Conservation (phyloP, 805 yeast species). For the Candida pseudofarinosa region DNA sequence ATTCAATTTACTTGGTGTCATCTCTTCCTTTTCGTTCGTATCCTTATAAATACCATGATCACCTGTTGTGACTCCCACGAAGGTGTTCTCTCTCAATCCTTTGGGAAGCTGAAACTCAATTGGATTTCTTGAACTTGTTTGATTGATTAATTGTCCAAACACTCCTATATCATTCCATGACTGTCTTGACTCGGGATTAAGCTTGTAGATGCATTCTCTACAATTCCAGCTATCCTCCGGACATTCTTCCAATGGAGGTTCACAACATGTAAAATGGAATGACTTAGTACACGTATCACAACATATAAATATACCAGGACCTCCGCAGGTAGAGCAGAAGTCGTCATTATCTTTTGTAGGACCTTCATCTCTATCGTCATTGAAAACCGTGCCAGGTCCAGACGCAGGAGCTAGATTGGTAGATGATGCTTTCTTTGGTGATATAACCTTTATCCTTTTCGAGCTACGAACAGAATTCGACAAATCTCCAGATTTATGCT, state of each 20-base stretch:
- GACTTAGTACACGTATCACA: slow-evolving; percentile 92
- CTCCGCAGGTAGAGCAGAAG: slow-evolving; percentile 87
- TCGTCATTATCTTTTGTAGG: slow-evolving; percentile 61
- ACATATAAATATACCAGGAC: slow-evolving; percentile 83
- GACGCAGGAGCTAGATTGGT: slow-evolving; percentile 23
- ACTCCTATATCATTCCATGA: slow-evolving; percentile 42
- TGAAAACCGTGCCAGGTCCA: slow-evolving; percentile 1
- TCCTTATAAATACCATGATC: slow-evolving; percentile 63
- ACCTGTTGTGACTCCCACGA: slow-evolving; percentile 67
- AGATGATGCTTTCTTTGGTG: slow-evolving; percentile 27
- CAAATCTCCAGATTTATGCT: slow-evolving; percentile 1
- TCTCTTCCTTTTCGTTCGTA: slow-evolving; percentile 41
- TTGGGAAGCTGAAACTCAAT: slow-evolving; percentile 54
- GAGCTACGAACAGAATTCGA: slow-evolving; percentile 13
- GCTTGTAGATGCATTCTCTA: slow-evolving; percentile 59
- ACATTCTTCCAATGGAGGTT: slow-evolving; percentile 81
- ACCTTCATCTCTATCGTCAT: slow-evolving; percentile 8
- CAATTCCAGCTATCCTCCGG: slow-evolving; percentile 94
- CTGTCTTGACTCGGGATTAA: slow-evolving; percentile 18
- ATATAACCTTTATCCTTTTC: slow-evolving; percentile 27
- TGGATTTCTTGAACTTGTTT: slow-evolving; percentile 53
- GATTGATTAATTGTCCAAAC: slow-evolving; percentile 57
- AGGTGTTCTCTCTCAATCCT: slow-evolving; percentile 58
- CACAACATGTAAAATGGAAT: slow-evolving; percentile 86
- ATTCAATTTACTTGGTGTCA: slow-evolving; percentile 34